These are phyloP conservation scores for Phytophthora rubi DNA, from an alignment of 352 stramenopile species.

Conservation along the genomic window DNA sequence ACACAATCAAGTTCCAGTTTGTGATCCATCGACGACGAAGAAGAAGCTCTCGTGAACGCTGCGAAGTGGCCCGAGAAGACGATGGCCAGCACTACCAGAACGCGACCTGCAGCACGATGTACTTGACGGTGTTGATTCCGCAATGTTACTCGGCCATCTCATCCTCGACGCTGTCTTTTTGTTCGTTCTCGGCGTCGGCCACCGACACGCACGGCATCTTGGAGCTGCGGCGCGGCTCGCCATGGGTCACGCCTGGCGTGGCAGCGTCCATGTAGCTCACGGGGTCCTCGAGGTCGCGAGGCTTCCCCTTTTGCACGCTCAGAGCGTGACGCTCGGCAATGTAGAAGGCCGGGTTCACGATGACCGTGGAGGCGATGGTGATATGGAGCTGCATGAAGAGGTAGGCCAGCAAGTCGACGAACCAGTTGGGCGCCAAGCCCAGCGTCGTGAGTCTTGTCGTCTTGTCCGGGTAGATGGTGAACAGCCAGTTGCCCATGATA, in stretches of 20 bases:
- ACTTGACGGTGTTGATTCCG: constrained; percentile 30
- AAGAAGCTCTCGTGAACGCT: too few relatives aligned
- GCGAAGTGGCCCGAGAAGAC: constrained; percentile 30
- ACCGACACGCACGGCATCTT: constrained; percentile 34
- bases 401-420: constrained; percentile 9
- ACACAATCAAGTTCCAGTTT: too few relatives aligned
- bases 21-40: too few relatives aligned
- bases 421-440: constrained; percentile 34
- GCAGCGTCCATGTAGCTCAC: constrained; percentile 21
- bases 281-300: constrained; percentile 17
- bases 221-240: constrained; percentile 19
- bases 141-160: constrained; percentile 31
- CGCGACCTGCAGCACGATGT: constrained; percentile 21
- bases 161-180: constrained; percentile 21
- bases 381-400: constrained; percentile 23
- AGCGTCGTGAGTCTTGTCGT: constrained; percentile 35
- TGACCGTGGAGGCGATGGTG: constrained; percentile 28
- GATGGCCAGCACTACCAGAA: constrained; percentile 30
- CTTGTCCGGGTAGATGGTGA: constrained; percentile 44
- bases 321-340: constrained; percentile 19
- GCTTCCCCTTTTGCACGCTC: constrained; percentile 24
- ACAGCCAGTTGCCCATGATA: constrained; percentile 56
- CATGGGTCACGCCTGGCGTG: constrained; percentile 20
- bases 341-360: constrained; percentile 31
- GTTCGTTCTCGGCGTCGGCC: constrained; percentile 27